Conservation (phyloP, 768 basidiomycete species). For the Dacryopinax spathularia region DNA sequence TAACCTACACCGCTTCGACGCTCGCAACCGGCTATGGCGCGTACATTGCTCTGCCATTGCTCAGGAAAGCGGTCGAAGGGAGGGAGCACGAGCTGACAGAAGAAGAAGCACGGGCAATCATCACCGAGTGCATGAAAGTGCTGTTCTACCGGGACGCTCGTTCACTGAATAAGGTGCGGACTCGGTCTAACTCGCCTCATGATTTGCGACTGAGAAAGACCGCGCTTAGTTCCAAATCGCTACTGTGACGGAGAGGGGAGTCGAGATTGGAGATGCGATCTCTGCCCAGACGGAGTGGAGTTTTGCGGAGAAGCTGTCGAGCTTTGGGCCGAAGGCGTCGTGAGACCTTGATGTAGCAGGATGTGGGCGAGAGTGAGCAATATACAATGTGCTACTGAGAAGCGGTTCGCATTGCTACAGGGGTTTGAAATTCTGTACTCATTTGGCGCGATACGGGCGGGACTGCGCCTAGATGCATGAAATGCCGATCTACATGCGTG, state of each 20-base stretch:
- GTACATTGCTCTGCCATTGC: conserved; percentile 82
- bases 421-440: too few relatives aligned
- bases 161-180: conserved; percentile 78
- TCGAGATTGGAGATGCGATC: conserved; percentile 64
- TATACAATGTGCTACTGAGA: conserved; percentile 3
- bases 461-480: too few relatives aligned
- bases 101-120: conserved; percentile 59
- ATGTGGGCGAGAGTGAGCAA: not conserved
- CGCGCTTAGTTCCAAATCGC: conserved; percentile 82
- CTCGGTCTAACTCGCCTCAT: not conserved
- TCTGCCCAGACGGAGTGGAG: conserved; percentile 68
- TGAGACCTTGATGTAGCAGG: conserved; percentile 23
- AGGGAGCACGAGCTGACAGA: conserved; percentile 58
- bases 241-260: conserved; percentile 62
- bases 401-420: too few relatives aligned
- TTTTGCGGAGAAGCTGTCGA: conserved; percentile 84
- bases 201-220: conserved; percentile 4
- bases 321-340: conserved; percentile 85
- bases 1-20: conserved; percentile 84
- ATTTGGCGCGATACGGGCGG: too few relatives aligned
- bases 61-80: conserved; percentile 82
- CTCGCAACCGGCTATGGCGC: conserved; percentile 91
- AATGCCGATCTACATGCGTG: too few relatives aligned
- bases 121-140: conserved; percentile 80
- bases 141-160: conserved; percentile 94